phyloP scores from a whole-genome alignment of 129 eudicot species.

The Lactuca sativa region DNA sequence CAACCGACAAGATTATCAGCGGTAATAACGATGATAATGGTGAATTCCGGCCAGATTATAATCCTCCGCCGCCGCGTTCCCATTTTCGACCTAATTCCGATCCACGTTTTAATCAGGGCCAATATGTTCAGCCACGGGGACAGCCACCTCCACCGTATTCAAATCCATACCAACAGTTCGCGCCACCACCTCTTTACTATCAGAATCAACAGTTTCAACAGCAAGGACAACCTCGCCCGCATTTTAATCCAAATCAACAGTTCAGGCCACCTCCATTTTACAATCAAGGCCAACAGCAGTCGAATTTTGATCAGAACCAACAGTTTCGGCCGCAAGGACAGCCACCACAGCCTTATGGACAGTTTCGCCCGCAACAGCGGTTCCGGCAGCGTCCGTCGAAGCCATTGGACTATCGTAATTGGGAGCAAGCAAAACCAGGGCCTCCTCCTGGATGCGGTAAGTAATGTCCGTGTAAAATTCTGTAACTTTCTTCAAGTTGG shows the following conservation, averaged over 20 bases:
- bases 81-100: constrained; percentile 22
- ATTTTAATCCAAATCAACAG: constrained; percentile 20
- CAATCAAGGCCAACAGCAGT: constrained; percentile 19
- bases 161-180: constrained; percentile 29
- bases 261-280: constrained; percentile 24
- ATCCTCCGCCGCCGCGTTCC: constrained; percentile 24
- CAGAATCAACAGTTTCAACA: constrained; percentile 31
- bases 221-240: constrained; percentile 26
- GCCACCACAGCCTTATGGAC: constrained; percentile 28
- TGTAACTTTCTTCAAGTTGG: constrained; percentile 3
- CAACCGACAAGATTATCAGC: constrained; percentile 24
- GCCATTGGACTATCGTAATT: constrained; percentile 57
- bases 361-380: constrained; percentile 41
- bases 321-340: constrained; percentile 20
- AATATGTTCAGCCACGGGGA: constrained; percentile 28
- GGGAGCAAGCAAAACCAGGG: constrained; percentile 62
- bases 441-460: constrained; percentile 67
- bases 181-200: constrained; percentile 22
- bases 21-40: constrained; percentile 42
- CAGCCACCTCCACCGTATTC: constrained; percentile 8
- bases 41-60: constrained; percentile 30
- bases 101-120: constrained; percentile 13
- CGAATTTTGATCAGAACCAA: constrained; percentile 24
- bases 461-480: not conserved
- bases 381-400: constrained; percentile 36